phyloP scores from a whole-genome alignment of 2,329 filamentous ascomycete genomes.

The Helicocarpus griseus region DNA sequence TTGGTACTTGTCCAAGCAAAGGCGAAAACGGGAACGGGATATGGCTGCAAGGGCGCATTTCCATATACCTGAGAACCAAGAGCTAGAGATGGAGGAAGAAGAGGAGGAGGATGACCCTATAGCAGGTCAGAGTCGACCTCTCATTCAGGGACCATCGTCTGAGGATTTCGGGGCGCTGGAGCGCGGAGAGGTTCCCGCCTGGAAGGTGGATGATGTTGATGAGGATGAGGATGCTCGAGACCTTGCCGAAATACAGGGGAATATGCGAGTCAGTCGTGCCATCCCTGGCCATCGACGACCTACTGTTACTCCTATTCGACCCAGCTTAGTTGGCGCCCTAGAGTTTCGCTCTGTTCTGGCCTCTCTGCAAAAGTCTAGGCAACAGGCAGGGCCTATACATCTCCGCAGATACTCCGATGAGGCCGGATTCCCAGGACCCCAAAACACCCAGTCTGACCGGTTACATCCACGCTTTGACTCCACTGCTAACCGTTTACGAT shows the following conservation, averaged over 20 bases:
- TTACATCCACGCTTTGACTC: slow-evolving; percentile 18
- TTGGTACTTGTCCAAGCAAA: slow-evolving; percentile 63
- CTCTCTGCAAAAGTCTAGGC: slow-evolving; percentile 74
- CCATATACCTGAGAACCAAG: slow-evolving; percentile 51
- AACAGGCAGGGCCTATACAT: slow-evolving; percentile 60
- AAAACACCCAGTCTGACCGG: background rate
- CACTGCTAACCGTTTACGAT: slow-evolving; percentile 33
- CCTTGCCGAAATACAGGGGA: slow-evolving; percentile 75
- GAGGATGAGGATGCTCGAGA: slow-evolving; percentile 49
- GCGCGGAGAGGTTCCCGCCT: slow-evolving; percentile 37
- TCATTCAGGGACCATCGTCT: slow-evolving; percentile 38
- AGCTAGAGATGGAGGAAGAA: slow-evolving; percentile 46
- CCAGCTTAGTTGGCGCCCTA: slow-evolving; percentile 83
- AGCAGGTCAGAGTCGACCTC: slow-evolving; percentile 31
- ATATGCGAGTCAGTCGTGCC: slow-evolving; percentile 78
- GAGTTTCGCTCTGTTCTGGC: slow-evolving; percentile 87
- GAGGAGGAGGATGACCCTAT: slow-evolving; percentile 45
- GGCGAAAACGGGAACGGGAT: slow-evolving; percentile 54
- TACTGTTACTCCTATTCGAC: slow-evolving; percentile 74
- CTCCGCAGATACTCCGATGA: slow-evolving; percentile 62
- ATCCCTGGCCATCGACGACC: slow-evolving; percentile 56
- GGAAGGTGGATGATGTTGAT: slow-evolving; percentile 46
- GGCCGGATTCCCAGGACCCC: slow-evolving; percentile 32
- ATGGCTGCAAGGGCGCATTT: slow-evolving; percentile 66
- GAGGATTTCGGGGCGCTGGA: slow-evolving; percentile 58